Evolutionary conservation across 2,329 filamentous ascomycete genomes (phyloP), one percentile per base, ranked within the genome.

Genomic region (Zymoseptoria tritici): DNA sequence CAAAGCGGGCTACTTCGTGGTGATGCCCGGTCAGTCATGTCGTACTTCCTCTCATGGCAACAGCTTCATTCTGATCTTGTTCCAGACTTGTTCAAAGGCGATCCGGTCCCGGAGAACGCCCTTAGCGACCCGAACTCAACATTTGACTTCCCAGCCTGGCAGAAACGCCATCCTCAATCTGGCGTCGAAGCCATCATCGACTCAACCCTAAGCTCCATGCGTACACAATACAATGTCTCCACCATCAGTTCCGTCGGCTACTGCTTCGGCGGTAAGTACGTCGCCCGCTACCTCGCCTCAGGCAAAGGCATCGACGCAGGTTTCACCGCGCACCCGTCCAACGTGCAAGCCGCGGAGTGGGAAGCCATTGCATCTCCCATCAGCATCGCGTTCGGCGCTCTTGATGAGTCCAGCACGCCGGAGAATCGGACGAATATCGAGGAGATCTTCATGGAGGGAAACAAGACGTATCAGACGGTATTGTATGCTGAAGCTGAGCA

Each of bases 231-330:
- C 46, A 69, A 69, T 4, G 67, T 82, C 52, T 83, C 81, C 71
- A 83, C 81, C 64, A 75, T 91, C 42, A 88, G 83, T 1, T 82
- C 79, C 13, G 82, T 85, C 0, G 88, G 88, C 0, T 91, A 91
- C 75, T 91, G 89, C 75, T 89, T 91, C 66, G 52, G 89, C 46
- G 88, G 81, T 58, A 89, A 89, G 83, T 91, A 89, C 72, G 83
- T 90, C 36, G 79, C 81, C 55, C 84, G 88, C 31, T 85, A 85
- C 76, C 80, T 82, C 3, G 76, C 76, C 22, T 61, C 76, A 58
- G 85, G 83, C 62, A 78, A 62, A 52, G 67, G 67, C 8, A 64
- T 90, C 65, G 77, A 87, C 54, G 86, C 81, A 57, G 88, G 86
- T 49, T 91, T 82, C 74, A 72, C 83, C 19, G 88, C 88, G 1